These are phyloP conservation scores for Monocercomonoides exilis DNA, from an alignment of 78 protist species.

Conservation along the genomic window DNA sequence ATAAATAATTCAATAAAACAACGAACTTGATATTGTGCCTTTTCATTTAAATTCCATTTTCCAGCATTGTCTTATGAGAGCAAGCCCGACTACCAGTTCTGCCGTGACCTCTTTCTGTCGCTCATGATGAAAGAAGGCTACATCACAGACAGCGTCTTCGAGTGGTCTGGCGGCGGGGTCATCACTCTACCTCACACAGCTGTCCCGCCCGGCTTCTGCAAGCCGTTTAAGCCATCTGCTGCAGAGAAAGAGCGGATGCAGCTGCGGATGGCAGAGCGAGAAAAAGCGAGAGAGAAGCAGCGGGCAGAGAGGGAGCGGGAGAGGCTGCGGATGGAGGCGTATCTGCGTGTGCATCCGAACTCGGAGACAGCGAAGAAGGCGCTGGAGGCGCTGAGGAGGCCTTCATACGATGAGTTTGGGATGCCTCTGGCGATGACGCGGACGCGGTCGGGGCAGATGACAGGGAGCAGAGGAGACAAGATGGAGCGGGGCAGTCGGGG, in stretches of 20 bases:
- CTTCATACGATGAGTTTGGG: no score
- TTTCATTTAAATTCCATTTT: no score
- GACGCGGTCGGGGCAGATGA: no score
- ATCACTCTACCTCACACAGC: not conserved
- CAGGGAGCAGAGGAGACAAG: no score
- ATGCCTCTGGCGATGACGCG: no score
- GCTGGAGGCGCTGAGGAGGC: not conserved
- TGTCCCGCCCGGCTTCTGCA: not conserved
- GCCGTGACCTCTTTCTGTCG: not conserved
- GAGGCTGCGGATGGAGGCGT: not conserved
- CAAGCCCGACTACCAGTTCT: not conserved
- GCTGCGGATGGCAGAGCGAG: not conserved
- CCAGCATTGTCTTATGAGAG: not conserved
- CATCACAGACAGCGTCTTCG: not conserved
- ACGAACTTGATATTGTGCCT: no score
- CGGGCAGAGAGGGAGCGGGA: not conserved
- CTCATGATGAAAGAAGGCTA: not conserved
- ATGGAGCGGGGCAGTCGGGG: no score
- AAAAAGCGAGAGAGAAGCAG: not conserved
- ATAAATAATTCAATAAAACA: no score
- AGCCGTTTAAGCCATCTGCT: not conserved
- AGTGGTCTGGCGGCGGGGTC: not conserved
- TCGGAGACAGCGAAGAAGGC: not conserved
- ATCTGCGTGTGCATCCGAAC: not conserved
- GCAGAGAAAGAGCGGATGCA: not conserved